Evolutionary conservation across 257 asterid species (phyloP), one percentile per base, ranked within the genome.

Genomic region (Solanum tarijense): DNA sequence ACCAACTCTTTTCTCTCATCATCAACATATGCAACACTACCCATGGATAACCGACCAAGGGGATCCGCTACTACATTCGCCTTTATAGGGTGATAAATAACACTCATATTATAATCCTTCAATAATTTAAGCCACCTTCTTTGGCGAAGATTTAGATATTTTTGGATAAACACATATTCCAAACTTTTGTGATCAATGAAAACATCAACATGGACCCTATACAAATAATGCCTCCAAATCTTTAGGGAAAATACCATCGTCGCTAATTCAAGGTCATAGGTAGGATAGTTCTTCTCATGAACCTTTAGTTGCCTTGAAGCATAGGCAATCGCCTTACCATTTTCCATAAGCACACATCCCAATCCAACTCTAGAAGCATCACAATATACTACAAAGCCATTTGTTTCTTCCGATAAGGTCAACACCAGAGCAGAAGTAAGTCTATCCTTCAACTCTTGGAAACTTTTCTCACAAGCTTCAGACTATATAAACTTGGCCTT

Each of bases 391-490:
- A 58, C 25, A 58, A 20, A 58, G 3, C 2, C 66, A 18, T 20
- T 0, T 3, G 5, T 1, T 7, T 21, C 66, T 6, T 58, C 1
- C 2, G 11, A 5, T 20, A 58, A 20, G 5, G 66, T 58, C 66
- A 20, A 58, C 11, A 58, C 25, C 0, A 2, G 25, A 20, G 66
- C 25, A 0, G 25, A 7, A 8, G 11, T 20, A 7, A 58, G 3
- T 20, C 27, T 20, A 20, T 7, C 5, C 25, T 58, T 58, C 66
- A 55, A 20, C 11, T 55, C 11, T 55, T 18, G 5, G 66, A 55
- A 58, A 20, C 12, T 21, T 21, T 58, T 58, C 12, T 58, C 66
- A 0, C 12, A 58, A 3, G 11, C 66, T 8, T 58, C 12, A 0
- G 27, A 21, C 27, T 5, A 58, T 8, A 20, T 23, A 20, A 58